Evolutionary conservation across 441 rosid genomes (phyloP).

Genomic region (Daphne laureola): DNA sequence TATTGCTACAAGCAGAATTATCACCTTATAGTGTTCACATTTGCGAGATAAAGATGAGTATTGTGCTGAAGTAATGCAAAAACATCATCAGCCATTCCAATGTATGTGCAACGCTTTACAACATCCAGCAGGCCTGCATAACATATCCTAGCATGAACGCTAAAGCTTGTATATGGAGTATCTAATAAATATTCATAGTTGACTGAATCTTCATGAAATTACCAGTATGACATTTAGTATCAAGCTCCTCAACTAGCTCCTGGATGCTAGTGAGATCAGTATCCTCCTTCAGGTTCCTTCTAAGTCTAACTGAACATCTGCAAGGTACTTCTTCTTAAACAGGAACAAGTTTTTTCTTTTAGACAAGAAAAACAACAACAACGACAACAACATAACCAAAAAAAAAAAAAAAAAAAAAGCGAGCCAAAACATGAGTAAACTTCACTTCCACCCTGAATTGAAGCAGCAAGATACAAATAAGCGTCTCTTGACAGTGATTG

Average conservation of each 20-base stretch:
- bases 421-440: too few relatives aligned
- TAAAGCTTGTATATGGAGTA: constrained; percentile 1
- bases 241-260: constrained; percentile 60
- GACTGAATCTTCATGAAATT: constrained; percentile 12
- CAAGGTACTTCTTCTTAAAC: constrained; percentile 1
- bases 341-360: not conserved
- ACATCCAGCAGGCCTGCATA: constrained; percentile 68
- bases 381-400: too few relatives aligned
- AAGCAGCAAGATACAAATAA: too few relatives aligned
- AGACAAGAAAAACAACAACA: too few relatives aligned
- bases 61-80: constrained; percentile 85
- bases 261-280: constrained; percentile 95
- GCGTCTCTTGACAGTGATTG: too few relatives aligned
- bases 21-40: constrained; percentile 86
- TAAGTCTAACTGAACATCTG: constrained; percentile 77
- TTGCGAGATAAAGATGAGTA: constrained; percentile 84
- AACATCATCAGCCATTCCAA: constrained; percentile 95
- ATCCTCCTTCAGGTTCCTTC: constrained; percentile 86
- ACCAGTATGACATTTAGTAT: constrained; percentile 69
- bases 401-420: too few relatives aligned
- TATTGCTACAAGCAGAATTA: constrained; percentile 4
- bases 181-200: constrained; percentile 5
- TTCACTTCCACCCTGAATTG: too few relatives aligned
- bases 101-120: constrained; percentile 70
- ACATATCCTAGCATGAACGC: constrained; percentile 12